phyloP scores from a whole-genome alignment of 1,284 basidiomycete species.

The Moesziomyces parantarcticus region DNA sequence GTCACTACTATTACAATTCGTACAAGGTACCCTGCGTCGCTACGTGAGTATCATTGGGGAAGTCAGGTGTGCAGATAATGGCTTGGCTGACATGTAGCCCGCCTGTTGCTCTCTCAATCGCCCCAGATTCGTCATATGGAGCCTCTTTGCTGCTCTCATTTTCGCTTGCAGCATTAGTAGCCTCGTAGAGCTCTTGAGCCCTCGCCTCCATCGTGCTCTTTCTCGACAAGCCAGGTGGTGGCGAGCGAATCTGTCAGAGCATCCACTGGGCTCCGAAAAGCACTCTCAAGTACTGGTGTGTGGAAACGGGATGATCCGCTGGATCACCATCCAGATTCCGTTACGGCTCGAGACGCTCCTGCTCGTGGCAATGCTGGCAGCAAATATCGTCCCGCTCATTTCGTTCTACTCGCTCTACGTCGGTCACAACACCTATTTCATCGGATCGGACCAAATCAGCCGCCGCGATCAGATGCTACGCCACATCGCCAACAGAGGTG shows the following conservation, averaged over 20 bases:
- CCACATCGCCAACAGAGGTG: conserved; percentile 59
- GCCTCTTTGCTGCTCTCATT: conserved; percentile 9
- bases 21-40: conserved; percentile 30
- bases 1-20: conserved; percentile 29
- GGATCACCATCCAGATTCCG: conserved; percentile 43
- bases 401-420: conserved; percentile 34
- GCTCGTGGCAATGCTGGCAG: conserved; percentile 24
- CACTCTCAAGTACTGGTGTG: conserved; percentile 6
- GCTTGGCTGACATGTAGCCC: not conserved
- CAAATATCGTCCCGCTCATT: conserved; percentile 48
- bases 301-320: conserved; percentile 15
- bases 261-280: conserved; percentile 16
- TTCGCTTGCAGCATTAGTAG: conserved; percentile 2
- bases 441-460: conserved; percentile 22
- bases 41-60: conserved; percentile 10
- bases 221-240: not conserved
- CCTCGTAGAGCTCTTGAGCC: too few relatives aligned
- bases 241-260: conserved; percentile 29
- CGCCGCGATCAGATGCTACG: conserved; percentile 31
- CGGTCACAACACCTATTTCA: conserved; percentile 16
- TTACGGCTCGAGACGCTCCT: conserved; percentile 49
- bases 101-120: too few relatives aligned
- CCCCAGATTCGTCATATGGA: conserved; percentile 24
- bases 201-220: conserved; percentile 7
- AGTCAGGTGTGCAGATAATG: too few relatives aligned